Evolutionary conservation across 2,329 filamentous ascomycete genomes (phyloP), one percentile per base, ranked within the genome.

Genomic region (Blastomyces gilchristii): DNA sequence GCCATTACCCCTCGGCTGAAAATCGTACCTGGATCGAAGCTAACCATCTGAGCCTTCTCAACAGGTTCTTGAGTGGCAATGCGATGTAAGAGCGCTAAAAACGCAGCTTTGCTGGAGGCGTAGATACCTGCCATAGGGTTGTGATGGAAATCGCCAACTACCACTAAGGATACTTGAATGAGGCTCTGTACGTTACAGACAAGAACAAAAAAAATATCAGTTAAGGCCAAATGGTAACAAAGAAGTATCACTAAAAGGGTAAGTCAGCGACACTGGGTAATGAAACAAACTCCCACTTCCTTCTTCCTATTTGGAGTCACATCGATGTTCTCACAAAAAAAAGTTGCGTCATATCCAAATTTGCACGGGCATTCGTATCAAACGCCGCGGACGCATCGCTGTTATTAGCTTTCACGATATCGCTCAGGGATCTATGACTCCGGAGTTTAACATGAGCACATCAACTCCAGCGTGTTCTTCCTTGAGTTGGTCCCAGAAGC

Each of bases 41-140:
- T 60, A 28, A 60, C 14, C 9, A 60, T 50, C 14, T 52, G 58
- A 7, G 45, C 43, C 18, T 60, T 58, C 25, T 58, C 56, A 39
- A 45, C 22, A 34, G 58, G 45, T 18, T 22, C 18, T 25, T 60
- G 41, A 37, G 18, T 14, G 31, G 58, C 58, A n/a, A 60, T 49
- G n/a, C 45, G 45, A 25, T 60, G 41, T 41, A 60, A 14, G 5
- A 60, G 58, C 12, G 4, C 22, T 14, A 49, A 16, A 37, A 50
- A 60, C 1, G 43, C 43, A 31, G 9, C 41, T 60, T 60, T 60
- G 8, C 16, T 50, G 7, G 45, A n/a, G 2, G 39, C 58, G 45
- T 50, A 60, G n/a, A 18, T 9, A 18, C 25, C 58, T 34, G 22
- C 25, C 31, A 9, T 18, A 16, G 52, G 52, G 16, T 34, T 54